phyloP scores from a whole-genome alignment of 805 yeast species.

The Cyberlindnera maritima region DNA sequence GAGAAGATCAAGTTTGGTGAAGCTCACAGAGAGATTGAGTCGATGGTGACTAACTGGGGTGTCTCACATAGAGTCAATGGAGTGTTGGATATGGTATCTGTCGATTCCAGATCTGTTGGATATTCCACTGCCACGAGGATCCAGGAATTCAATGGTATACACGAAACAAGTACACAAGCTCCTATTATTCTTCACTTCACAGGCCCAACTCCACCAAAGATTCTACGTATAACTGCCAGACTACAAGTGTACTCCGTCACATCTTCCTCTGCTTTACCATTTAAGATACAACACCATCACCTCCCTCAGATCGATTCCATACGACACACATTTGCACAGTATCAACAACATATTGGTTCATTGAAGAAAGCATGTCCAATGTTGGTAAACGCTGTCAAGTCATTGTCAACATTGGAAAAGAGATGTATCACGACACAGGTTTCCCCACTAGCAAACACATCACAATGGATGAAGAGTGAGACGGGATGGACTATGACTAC shows the following conservation, averaged over 20 bases:
- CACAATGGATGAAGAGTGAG: neutral
- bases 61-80: neutral
- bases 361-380: neutral
- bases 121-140: neutral
- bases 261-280: neutral
- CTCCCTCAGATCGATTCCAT: neutral
- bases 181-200: neutral
- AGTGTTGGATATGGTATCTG: neutral
- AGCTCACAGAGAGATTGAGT: neutral
- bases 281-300: neutral
- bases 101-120: neutral
- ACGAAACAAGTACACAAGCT: neutral
- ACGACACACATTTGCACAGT: neutral
- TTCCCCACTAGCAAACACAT: neutral
- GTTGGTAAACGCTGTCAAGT: neutral
- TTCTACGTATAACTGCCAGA: neutral
- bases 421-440: neutral
- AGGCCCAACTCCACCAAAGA: neutral
- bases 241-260: neutral
- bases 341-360: neutral
- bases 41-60: neutral
- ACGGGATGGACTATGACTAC: neutral
- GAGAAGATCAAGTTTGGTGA: neutral
- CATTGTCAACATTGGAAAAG: neutral
- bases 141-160: neutral